Base-by-base conservation (phyloP, 1,284 basidiomycete species). In the Ustilago curta region DNA sequence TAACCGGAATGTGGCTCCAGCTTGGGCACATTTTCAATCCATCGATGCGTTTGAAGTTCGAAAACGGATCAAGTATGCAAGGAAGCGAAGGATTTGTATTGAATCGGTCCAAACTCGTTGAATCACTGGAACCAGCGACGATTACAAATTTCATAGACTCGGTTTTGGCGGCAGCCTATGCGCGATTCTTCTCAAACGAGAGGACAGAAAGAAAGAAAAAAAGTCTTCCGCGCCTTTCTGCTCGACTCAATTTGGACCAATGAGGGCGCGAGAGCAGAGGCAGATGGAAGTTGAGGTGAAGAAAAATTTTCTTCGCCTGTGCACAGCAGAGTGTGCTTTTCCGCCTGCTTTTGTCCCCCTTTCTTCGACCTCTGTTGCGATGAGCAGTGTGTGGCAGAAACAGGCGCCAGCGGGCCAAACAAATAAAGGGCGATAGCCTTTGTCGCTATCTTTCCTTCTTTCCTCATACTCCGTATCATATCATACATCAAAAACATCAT, bases 391-490 rank as follows among this genome's bases (percentile, higher is more conserved):
- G 31, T 50, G 51, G 42, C 67, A 35, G 42, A 8, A 27, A 39
- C 43, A 37, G 35, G 57, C 42, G 47, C 64, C 58, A 57, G 44
- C 49, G 48, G 45, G 53, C 31, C 58, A 60, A 60, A 37, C 42
- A 29, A 64, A 75, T 75, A 75, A 70, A 75, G 40, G 50, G 27
- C 54, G 54, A 48, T 37, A 29, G 44, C 31, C 48, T 35, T 63
- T 51, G 32, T 60, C 58, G 25, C 61, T 53, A 58, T 68, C 64
- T 68, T 68, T 45, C 62, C 47, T 66, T 49, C 67, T 63, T 55
- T 40, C 72, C 56, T 56, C 74, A 76, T 66, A 72, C 68, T 73
- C 59, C 65, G 68, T 74, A 74, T 71, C 70, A 76, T 64, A 58
- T 21, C 74, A 66, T 48, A 64, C 52, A 59, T 29, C 45, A 53